Evolutionary conservation across 768 basidiomycete genomes (phyloP), one percentile per base, ranked within the genome.

Genomic region (Tricholoma bakamatsutake): DNA sequence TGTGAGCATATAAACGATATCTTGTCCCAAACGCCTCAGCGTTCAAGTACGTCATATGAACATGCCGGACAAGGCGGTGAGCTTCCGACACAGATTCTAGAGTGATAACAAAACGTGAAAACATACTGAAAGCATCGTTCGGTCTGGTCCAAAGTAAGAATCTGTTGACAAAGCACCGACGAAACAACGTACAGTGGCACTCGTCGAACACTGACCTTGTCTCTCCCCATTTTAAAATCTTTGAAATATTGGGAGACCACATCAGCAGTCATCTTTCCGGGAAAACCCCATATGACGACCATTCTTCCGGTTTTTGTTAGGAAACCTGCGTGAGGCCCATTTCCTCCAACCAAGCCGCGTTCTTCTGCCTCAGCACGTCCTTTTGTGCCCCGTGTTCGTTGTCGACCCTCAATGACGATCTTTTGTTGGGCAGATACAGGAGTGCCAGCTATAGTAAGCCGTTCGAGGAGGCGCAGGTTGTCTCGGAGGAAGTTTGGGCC

Each of bases 281-380:
- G 85, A 37, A 90, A 63, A 2, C 88, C 89, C 66, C 73, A 79
- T 1, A 88, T 61, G 5, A 82, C 75, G 21, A 90, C 88, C 51
- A 73, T 74, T 58, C 67, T 80, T 9, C 81, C 82, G 34, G 69
- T 67, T 43, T 79, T 74, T 9, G 67, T 59, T 48, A 83, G 66
- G 11, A n/a, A 15, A 13, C 79, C 74, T n/a, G 78, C 87, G 35
- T 74, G 74, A 8, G 80, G 76, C 9, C 83, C 85, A 53, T 73
- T 72, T 4, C 77, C 76, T 35, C 52, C 53, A 18, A 68, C 39
- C 1, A 64, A 42, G 1, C 65, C 69, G 31, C 69, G 57, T 17
- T 53, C 53, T 13, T 57, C 63, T 13, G 67, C 69, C 13, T 69
- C 61, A 37, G 68, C 58, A 28, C 69, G 64, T 13, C 70, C 69